Evolutionary conservation across 345 rosid genomes (phyloP).

Genomic region (Nasturtium officinale): DNA sequence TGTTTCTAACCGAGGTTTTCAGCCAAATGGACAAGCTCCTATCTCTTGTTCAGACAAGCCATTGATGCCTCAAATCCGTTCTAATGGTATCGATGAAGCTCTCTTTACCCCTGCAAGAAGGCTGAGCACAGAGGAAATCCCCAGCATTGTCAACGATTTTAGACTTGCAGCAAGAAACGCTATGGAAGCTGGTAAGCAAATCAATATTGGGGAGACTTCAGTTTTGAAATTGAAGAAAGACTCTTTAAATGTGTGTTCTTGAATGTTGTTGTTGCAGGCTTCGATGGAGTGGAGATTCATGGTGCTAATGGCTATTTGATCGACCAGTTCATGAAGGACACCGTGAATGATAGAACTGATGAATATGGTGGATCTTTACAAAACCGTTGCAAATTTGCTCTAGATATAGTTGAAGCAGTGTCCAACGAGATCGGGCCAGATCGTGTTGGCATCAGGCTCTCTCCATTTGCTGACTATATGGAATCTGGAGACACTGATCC

Average conservation of each 20-base stretch:
- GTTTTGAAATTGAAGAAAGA: neutral
- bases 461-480: constrained; percentile 56
- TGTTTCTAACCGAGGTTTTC: constrained; percentile 60
- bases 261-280: constrained; percentile 49
- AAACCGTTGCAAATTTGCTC: constrained; percentile 66
- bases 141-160: constrained; percentile 65
- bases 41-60: constrained; percentile 63
- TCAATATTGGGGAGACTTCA: neutral
- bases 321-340: constrained; percentile 76
- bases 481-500: constrained; percentile 72
- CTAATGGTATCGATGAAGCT: constrained; percentile 50
- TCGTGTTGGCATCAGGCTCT: constrained; percentile 68
- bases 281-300: constrained; percentile 84
- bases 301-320: constrained; percentile 72
- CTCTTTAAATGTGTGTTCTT: constrained; percentile 6
- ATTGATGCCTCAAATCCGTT: constrained; percentile 47
- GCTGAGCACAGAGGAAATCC: constrained; percentile 66
- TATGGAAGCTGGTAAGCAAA: constrained; percentile 64
- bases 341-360: constrained; percentile 71
- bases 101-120: constrained; percentile 60
- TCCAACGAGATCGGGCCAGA: constrained; percentile 70
- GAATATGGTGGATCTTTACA: constrained; percentile 69
- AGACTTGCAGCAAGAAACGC: constrained; percentile 81
- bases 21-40: constrained; percentile 72
- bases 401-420: constrained; percentile 69